These are phyloP conservation scores for Pseudonectria buxi DNA, from an alignment of 2,329 filamentous ascomycete genomes.

Conservation along the genomic window DNA sequence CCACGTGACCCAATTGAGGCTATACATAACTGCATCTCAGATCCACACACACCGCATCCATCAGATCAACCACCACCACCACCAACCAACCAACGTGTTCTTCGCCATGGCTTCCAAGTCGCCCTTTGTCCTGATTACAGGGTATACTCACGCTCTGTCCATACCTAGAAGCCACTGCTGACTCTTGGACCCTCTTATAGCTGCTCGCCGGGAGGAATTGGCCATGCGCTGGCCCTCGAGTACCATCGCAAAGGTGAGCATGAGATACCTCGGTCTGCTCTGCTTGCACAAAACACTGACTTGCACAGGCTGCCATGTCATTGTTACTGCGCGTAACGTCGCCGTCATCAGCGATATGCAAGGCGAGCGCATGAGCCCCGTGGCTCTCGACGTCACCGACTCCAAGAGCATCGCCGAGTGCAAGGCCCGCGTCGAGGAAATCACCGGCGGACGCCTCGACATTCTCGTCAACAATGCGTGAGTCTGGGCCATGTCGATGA, in stretches of 20 bases:
- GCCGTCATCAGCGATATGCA: conserved; percentile 41
- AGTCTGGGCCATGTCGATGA: conserved; percentile 9
- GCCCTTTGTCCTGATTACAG: conserved; percentile 44
- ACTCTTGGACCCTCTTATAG: conserved; percentile 28
- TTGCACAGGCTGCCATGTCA: conserved; percentile 37
- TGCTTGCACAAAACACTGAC: not conserved
- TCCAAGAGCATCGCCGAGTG: conserved; percentile 43
- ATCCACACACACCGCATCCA: no score
- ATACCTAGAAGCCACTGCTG: not conserved
- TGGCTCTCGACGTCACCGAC: conserved; percentile 49
- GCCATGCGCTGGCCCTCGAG: conserved; percentile 45
- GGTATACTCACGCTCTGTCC: conserved; percentile 26
- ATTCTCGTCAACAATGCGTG: conserved; percentile 56
- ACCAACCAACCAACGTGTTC: not conserved
- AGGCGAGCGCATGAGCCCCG: conserved; percentile 40
- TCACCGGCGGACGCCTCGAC: conserved; percentile 48
- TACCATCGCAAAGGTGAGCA: conserved; percentile 44
- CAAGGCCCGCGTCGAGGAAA: conserved; percentile 37
- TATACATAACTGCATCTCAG: no score
- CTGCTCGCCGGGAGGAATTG: conserved; percentile 53
- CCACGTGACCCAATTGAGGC: no score
- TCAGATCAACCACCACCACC: no score
- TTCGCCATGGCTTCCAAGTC: conserved; percentile 20
- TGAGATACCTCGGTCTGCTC: not conserved
- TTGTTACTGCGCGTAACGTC: conserved; percentile 47